These are phyloP conservation scores for Strobilomyces confusus DNA, from an alignment of 768 basidiomycete species.

Conservation along the genomic window DNA sequence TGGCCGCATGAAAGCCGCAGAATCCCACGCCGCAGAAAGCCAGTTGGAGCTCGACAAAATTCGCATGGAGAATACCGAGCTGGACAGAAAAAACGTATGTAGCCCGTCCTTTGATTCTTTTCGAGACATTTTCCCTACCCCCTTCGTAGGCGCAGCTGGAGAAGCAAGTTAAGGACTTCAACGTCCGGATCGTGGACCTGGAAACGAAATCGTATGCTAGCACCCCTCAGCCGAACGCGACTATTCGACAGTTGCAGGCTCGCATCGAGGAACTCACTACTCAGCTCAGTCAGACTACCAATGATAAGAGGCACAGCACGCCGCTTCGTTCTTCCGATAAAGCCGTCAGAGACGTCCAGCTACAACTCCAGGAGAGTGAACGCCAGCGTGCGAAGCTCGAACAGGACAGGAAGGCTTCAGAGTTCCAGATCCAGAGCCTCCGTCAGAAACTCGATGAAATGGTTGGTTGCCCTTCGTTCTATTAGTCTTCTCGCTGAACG, in stretches of 20 bases:
- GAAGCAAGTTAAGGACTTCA: constrained; percentile 82
- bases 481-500: constrained; percentile 1
- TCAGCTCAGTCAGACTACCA: constrained; percentile 41
- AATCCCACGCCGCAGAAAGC: constrained; percentile 68
- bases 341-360: constrained; percentile 46
- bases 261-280: constrained; percentile 66
- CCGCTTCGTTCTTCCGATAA: constrained; percentile 44
- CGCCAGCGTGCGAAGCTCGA: constrained; percentile 59
- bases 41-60: constrained; percentile 73
- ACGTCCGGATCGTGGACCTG: constrained; percentile 76
- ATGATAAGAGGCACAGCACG: constrained; percentile 36
- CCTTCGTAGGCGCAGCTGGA: constrained; percentile 65
- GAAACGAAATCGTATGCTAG: constrained; percentile 73
- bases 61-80: constrained; percentile 74
- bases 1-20: constrained; percentile 80
- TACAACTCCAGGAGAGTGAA: constrained; percentile 57
- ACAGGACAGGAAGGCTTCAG: constrained; percentile 59
- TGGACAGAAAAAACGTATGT: constrained; percentile 73
- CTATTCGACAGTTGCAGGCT: constrained; percentile 58
- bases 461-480: constrained; percentile 39
- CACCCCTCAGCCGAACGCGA: constrained; percentile 53
- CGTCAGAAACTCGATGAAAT: constrained; percentile 57
- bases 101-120: background rate
- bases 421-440: constrained; percentile 52
- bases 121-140: background rate